These are phyloP conservation scores for Thoreauomyces humboldtii DNA, from an alignment of 192 early-diverging fungal genomes.

Conservation along the genomic window DNA sequence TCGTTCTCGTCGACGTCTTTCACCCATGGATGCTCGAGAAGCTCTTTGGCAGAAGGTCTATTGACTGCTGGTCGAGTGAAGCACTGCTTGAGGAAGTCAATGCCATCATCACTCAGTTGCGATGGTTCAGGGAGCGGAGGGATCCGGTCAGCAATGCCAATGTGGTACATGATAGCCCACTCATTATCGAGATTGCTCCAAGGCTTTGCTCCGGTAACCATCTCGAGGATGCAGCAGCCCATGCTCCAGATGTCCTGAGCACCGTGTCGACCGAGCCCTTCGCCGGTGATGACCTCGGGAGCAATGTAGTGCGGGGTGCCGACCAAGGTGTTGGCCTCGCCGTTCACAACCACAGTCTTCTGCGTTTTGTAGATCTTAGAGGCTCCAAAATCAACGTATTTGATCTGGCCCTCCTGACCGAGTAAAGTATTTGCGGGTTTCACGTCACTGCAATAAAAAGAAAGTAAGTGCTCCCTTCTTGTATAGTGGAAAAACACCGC, in stretches of 20 bases:
- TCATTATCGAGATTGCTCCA: conserved; percentile 90
- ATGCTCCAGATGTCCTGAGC: conserved; percentile 92
- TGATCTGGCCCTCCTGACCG: conserved; percentile 73
- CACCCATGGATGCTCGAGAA: conserved; percentile 72
- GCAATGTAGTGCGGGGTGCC: conserved; percentile 44
- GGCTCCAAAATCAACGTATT: conserved; percentile 89
- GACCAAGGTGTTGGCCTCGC: conserved; percentile 34
- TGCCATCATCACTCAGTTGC: conserved; percentile 62
- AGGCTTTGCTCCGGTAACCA: conserved; percentile 82
- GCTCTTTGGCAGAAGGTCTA: conserved; percentile 72
- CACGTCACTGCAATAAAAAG: conserved; percentile 23
- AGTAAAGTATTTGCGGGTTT: conserved; percentile 65
- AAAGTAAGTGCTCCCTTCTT: not conserved
- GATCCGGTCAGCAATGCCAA: conserved; percentile 62
- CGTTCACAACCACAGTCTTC: conserved; percentile 33
- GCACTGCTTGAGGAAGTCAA: conserved; percentile 76
- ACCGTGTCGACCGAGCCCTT: conserved; percentile 68
- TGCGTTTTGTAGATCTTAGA: conserved; percentile 71
- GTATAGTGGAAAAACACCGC: not conserved
- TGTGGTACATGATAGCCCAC: conserved; percentile 93
- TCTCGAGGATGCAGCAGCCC: conserved; percentile 87
- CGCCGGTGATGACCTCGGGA: conserved; percentile 79
- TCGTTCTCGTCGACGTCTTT: conserved; percentile 29
- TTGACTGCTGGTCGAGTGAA: conserved; percentile 68
- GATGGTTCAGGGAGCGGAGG: conserved; percentile 73